Conservation (phyloP, 768 basidiomycete genomes). For the Hygrocybe punicea region DNA sequence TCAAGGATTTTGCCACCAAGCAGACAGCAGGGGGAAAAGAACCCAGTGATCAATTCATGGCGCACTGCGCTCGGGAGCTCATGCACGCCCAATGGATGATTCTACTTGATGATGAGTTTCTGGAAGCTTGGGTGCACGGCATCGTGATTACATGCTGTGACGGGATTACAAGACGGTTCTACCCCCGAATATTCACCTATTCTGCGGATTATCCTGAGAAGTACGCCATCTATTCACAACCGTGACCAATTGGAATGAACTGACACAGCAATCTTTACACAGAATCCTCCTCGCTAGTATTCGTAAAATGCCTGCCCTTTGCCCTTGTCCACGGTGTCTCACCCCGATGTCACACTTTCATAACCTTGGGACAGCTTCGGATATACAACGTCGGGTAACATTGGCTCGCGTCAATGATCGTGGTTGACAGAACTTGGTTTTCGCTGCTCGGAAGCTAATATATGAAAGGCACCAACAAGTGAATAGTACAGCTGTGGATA, state of each 20-base stretch:
- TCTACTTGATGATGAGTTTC: conserved; percentile 15
- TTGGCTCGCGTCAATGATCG: conserved; percentile 1
- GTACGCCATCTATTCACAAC: conserved; percentile 15
- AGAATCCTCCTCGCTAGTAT: conserved; percentile 22
- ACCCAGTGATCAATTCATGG: conserved; percentile 15
- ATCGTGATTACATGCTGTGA: conserved; percentile 28
- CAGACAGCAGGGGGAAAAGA: conserved; percentile 4
- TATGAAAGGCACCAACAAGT: not conserved
- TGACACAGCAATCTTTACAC: conserved; percentile 6
- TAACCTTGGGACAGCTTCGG: conserved; percentile 25
- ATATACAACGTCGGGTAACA: conserved; percentile 8
- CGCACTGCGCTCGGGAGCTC: conserved; percentile 31
- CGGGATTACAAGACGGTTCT: conserved; percentile 26
- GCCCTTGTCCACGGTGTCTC: conserved; percentile 31
- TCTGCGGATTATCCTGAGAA: conserved; percentile 39
- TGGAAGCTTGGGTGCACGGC: conserved; percentile 27
- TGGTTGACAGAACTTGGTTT: conserved; percentile 6
- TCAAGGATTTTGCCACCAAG: conserved; percentile 23
- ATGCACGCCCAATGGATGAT: conserved; percentile 27
- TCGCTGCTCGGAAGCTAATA: conserved; percentile 13
- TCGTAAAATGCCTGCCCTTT: conserved; percentile 11
- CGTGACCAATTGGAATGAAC: not conserved
- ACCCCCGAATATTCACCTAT: conserved; percentile 32
- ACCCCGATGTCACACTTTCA: conserved; percentile 19
- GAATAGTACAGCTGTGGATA: conserved; percentile 10